A percentile compares a stretch with the other conserved stretches of the same genome.
phyloP scores from a whole-genome alignment of 176 grass and related monocot species.

The Eleusine coracana region DNA sequence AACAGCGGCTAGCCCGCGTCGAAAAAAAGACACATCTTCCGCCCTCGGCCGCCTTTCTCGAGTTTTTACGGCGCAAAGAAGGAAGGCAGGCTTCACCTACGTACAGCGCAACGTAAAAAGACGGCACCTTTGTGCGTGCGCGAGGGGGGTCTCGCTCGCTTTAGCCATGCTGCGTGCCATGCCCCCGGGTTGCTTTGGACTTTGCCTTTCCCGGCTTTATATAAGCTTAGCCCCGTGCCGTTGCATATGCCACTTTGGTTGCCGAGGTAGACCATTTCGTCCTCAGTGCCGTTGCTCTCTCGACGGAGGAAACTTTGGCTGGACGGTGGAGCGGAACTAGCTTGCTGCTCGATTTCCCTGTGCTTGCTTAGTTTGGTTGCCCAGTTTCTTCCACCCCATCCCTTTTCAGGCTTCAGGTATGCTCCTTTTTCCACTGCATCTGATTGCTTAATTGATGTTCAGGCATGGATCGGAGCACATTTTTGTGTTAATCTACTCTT shows the following conservation, averaged over 20 bases:
- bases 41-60: slow-evolving; percentile 12
- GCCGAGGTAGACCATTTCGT: not conserved
- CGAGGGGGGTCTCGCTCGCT: too few relatives aligned
- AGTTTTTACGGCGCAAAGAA: not conserved
- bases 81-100: not conserved
- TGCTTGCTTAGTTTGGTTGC: not conserved
- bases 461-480: too few relatives aligned
- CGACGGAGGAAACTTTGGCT: not conserved
- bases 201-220: slow-evolving; percentile 39
- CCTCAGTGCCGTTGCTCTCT: not conserved
- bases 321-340: not conserved
- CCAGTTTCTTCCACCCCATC: not conserved
- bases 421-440: not conserved
- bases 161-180: not conserved
- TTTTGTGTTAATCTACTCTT: not conserved
- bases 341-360: not conserved
- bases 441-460: not conserved
- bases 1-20: not conserved
- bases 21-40: not conserved
- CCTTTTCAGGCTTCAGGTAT: not conserved
- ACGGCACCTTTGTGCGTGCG: not conserved
- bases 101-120: slow-evolving; percentile 41
- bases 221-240: slow-evolving; percentile 19
- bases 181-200: slow-evolving; percentile 3
- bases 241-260: slow-evolving; percentile 28